A percentile compares a stretch with the other conserved stretches of the same genome.
These are phyloP conservation scores for Mycena belliarum DNA, from an alignment of 768 basidiomycete species.

Conservation along the genomic window DNA sequence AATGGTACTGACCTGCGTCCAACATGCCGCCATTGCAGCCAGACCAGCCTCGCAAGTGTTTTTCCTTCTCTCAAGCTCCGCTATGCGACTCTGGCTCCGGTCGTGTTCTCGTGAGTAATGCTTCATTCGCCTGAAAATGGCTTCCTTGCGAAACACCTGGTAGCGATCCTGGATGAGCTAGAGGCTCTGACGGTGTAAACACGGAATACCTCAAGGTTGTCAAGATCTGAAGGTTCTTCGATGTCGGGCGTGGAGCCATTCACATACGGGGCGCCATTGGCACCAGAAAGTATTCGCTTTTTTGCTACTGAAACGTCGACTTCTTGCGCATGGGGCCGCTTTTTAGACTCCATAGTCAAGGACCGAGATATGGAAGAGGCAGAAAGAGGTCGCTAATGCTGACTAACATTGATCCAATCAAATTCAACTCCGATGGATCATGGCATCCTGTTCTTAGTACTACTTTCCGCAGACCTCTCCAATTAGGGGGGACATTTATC, in stretches of 20 bases:
- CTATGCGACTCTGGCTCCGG: slow-evolving; percentile 59
- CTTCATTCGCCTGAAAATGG: slow-evolving; percentile 82
- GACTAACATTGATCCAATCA: slow-evolving; percentile 13
- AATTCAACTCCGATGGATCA: too few relatives aligned
- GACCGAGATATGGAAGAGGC: slow-evolving; percentile 13
- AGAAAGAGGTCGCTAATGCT: background rate
- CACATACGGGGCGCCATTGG: slow-evolving; percentile 53
- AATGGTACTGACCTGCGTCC: slow-evolving; percentile 61
- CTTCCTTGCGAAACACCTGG: slow-evolving; percentile 85
- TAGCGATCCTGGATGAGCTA: slow-evolving; percentile 19
- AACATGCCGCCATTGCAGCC: slow-evolving; percentile 75
- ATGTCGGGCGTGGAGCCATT: slow-evolving; percentile 48
- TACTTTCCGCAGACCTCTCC: too few relatives aligned
- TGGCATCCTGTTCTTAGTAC: too few relatives aligned
- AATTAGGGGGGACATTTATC: too few relatives aligned
- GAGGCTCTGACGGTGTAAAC: slow-evolving; percentile 13
- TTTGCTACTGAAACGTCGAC: slow-evolving; percentile 50
- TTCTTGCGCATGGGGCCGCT: slow-evolving; percentile 57
- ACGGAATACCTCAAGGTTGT: slow-evolving; percentile 64
- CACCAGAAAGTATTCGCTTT: slow-evolving; percentile 54
- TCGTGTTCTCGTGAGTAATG: slow-evolving; percentile 79
- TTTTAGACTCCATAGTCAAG: slow-evolving; percentile 54
- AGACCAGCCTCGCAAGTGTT: slow-evolving; percentile 69
- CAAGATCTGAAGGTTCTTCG: slow-evolving; percentile 51
- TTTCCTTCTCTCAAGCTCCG: slow-evolving; percentile 66